Base-by-base conservation (phyloP, 352 stramenopile species). In the Pythium rishiriense region DNA sequence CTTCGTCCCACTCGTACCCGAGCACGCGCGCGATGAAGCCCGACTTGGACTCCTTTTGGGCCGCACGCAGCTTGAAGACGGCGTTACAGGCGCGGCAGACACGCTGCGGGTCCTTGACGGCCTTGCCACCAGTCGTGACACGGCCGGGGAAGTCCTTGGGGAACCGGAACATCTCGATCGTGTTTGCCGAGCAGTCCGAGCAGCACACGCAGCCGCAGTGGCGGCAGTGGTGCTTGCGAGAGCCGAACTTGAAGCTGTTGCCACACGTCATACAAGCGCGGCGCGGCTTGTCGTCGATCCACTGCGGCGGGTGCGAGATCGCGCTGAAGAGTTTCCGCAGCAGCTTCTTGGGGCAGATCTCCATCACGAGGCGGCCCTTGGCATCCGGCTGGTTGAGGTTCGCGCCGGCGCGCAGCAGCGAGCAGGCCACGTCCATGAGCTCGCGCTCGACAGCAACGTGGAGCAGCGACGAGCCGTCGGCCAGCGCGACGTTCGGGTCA, bases 131-230 rank as follows among this genome's bases (percentile, higher is more conserved):
- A 42, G 52, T 76, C 31, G 78, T 90, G 51, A 79, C 70, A 12
- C 84, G 81, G 19, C 81, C 84, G 15, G 86, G 81, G 59, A 95
- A 95, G 29, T 93, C 81, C 53, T 93, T 90, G n/a, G 86, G 86
- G 71, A 95, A 95, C 7, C 74, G 78, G 53, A 79, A 85, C 70
- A 92, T 82, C 63, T 95, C 86, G 22, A 95, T 76, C 19, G 82
- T 81, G 54, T 88, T 89, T 12, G 79, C 74, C 48, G 86, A 88
- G 70, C 87, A 96, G 43, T 94, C 84, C 4, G 80, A 89, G 58
- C 87, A 96, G 70, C 87, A 95, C 9, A 96, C 80, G 19, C 87
- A 82, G 3, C 83, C 86, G 39, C 87, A 96, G 76, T 96, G 86
- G 22, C 84, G 84, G 72, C 88, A 95, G 67, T 94, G 82, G 69